These are phyloP conservation scores for Artemisia annua DNA, from an alignment of 129 eudicot genomes.

Conservation along the genomic window DNA sequence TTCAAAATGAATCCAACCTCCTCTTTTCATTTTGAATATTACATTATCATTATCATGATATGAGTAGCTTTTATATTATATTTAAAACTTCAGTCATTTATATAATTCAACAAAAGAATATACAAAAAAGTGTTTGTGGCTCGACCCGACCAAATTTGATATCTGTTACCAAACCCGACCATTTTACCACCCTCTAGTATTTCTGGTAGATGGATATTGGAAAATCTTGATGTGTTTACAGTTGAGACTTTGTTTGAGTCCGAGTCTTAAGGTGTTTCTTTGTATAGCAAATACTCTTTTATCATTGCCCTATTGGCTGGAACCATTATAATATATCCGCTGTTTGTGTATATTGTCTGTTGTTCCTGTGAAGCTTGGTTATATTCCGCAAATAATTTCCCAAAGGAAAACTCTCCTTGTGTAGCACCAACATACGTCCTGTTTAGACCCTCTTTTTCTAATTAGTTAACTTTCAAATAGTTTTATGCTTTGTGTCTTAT, in stretches of 20 bases:
- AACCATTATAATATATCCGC: background rate
- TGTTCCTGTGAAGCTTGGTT: too few species aligned
- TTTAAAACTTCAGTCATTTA: background rate
- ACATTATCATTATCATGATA: background rate
- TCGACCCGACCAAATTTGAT: background rate
- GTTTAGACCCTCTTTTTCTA: too few species aligned
- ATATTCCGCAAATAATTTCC: too few species aligned
- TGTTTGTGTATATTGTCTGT: too few species aligned
- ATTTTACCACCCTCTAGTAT: background rate
- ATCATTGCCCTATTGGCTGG: too few species aligned
- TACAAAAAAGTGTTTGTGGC: background rate
- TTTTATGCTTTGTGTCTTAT: background rate
- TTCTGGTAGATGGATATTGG: constrained; percentile 11
- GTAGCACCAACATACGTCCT: too few species aligned
- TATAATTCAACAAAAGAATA: background rate
- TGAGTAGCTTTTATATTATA: too few species aligned
- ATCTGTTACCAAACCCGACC: background rate
- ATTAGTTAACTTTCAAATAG: background rate
- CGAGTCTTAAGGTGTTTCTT: background rate
- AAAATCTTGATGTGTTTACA: background rate
- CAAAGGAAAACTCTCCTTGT: too few species aligned
- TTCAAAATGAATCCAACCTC: background rate
- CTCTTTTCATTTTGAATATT: background rate
- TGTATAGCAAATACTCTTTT: background rate
- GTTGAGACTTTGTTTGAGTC: background rate